These are phyloP conservation scores for Lobulomyces angularis DNA, from an alignment of 192 early-diverging fungal genomes.

Conservation along the genomic window DNA sequence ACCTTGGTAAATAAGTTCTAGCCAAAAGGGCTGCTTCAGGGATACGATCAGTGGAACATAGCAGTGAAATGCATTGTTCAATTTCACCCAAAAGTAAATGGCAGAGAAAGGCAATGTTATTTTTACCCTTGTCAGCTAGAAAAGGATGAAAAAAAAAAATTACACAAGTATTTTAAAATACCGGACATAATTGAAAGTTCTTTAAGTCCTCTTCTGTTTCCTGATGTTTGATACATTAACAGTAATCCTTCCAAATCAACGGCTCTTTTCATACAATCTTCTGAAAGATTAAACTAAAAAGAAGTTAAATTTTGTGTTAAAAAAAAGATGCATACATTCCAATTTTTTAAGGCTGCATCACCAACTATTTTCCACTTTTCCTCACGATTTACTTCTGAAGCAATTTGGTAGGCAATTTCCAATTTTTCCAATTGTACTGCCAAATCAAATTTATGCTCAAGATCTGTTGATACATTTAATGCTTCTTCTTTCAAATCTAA, in stretches of 20 bases:
- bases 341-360: constrained; percentile 76
- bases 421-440: constrained; percentile 76
- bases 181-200: constrained; percentile 60
- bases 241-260: constrained; percentile 84
- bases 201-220: constrained; percentile 65
- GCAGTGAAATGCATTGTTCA: constrained; percentile 74
- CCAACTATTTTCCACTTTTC: constrained; percentile 89
- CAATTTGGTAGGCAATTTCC: constrained; percentile 76
- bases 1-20: constrained; percentile 67
- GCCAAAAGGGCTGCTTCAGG: constrained; percentile 94
- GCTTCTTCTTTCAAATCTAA: constrained; percentile 77
- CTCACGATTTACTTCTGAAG: constrained; percentile 67
- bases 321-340: constrained; percentile 42
- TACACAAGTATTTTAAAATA: constrained; percentile 10
- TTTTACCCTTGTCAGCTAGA: constrained; percentile 55
- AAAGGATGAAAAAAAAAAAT: constrained; percentile 1
- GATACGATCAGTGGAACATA: constrained; percentile 74
- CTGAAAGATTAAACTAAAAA: constrained; percentile 62
- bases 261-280: constrained; percentile 77
- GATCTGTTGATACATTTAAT: constrained; percentile 84
- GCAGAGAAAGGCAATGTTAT: constrained; percentile 86
- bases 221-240: constrained; percentile 78
- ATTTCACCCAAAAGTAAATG: constrained; percentile 60
- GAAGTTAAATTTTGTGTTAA: not conserved
- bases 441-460: constrained; percentile 92